Evolutionary conservation across 768 basidiomycete genomes (phyloP).

Genomic region (Mycena venus): DNA sequence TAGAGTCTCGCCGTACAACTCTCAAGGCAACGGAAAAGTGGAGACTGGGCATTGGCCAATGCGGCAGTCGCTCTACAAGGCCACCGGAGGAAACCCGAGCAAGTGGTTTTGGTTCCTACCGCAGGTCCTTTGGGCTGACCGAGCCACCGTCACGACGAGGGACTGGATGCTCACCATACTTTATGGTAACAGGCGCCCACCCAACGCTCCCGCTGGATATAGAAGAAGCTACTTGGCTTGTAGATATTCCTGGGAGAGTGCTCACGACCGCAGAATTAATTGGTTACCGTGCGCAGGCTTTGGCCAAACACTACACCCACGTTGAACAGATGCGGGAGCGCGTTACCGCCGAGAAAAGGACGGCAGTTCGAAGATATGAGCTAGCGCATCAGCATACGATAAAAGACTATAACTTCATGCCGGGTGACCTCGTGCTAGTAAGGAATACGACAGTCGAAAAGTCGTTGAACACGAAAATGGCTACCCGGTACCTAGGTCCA

Average conservation of each 20-base stretch:
- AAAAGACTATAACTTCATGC: constrained; percentile 25
- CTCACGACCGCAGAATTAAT: constrained; percentile 38
- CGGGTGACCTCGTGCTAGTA: too few species aligned
- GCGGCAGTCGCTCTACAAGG: constrained; percentile 38
- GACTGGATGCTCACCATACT: constrained; percentile 46
- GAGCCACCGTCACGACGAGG: constrained; percentile 40
- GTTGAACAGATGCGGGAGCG: constrained; percentile 33
- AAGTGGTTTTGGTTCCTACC: too few species aligned
- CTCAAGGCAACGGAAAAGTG: constrained; percentile 53
- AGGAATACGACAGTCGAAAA: too few species aligned
- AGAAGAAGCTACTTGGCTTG: constrained; percentile 43
- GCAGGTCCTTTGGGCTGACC: too few species aligned
- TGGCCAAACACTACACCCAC: constrained; percentile 33
- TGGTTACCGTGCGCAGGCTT: too few species aligned
- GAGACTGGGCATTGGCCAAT: constrained; percentile 48
- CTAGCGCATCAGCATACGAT: constrained; percentile 17
- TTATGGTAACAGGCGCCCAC: constrained; percentile 47
- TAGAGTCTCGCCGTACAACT: too few species aligned
- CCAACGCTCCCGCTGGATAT: constrained; percentile 45
- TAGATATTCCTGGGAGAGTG: constrained; percentile 29
- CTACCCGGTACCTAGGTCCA: too few species aligned
- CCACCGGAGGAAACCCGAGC: constrained; percentile 41
- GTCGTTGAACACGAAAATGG: too few species aligned
- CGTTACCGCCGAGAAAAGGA: constrained; percentile 25
- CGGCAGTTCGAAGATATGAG: constrained; percentile 35